These are phyloP conservation scores for Salvia sclarea DNA, from an alignment of 305 asterid species.

Conservation along the genomic window DNA sequence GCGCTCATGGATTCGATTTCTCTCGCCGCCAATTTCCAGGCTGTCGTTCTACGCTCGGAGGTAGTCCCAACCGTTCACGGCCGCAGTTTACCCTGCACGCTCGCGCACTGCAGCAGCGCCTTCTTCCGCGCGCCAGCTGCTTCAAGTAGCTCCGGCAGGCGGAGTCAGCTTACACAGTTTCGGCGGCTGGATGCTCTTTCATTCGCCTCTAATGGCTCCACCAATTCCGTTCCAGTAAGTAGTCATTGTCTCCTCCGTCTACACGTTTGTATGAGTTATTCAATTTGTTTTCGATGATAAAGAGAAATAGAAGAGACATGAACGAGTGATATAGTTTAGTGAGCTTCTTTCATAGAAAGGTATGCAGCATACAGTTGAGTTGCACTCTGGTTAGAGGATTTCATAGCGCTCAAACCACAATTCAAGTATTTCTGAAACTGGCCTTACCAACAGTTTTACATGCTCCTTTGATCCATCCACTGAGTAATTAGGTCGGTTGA, in stretches of 20 bases:
- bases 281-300: neutral
- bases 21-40: constrained; percentile 29
- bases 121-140: constrained; percentile 28
- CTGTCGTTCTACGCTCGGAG: constrained; percentile 30
- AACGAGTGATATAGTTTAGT: neutral
- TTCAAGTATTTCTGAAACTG: neutral
- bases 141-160: constrained; percentile 20
- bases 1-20: constrained; percentile 45
- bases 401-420: neutral
- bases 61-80: constrained; percentile 30
- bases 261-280: neutral
- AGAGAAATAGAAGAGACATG: neutral
- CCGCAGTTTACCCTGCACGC: constrained; percentile 37
- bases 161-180: constrained; percentile 21
- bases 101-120: constrained; percentile 22
- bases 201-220: constrained; percentile 39
- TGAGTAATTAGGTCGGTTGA: neutral
- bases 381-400: neutral
- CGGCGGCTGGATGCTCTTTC: constrained; percentile 37
- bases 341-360: neutral
- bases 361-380: neutral
- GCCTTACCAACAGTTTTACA: neutral
- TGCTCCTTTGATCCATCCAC: neutral
- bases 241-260: constrained; percentile 1
- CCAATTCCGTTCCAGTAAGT: constrained; percentile 57